Evolutionary conservation across 73 alveolate genomes (phyloP).

Genomic region (Paramecium biaurelia): DNA sequence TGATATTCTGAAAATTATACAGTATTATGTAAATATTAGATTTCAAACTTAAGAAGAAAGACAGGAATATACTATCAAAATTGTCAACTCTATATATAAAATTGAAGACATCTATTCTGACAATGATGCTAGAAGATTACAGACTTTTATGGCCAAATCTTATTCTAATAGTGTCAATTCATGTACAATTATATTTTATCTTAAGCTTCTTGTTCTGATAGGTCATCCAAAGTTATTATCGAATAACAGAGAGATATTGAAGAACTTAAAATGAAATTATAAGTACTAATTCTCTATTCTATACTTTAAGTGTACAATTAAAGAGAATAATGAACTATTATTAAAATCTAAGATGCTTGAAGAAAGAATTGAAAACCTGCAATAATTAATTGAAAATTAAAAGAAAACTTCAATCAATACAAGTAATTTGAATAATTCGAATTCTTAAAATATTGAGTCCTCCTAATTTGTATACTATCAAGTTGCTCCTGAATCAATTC

Average conservation of each 20-base stretch:
- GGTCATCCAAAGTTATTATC: neutral
- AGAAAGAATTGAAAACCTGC: neutral
- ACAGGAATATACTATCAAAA: neutral
- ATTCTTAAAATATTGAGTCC: neutral
- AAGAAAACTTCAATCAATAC: neutral
- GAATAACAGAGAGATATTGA: neutral
- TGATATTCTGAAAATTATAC: neutral
- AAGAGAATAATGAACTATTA: neutral
- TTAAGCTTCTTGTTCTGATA: neutral
- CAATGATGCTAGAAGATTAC: neutral
- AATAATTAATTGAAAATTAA: neutral
- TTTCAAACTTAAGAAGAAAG: neutral
- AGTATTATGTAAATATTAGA: neutral
- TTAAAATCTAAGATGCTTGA: neutral
- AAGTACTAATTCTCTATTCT: neutral
- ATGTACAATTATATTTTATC: neutral
- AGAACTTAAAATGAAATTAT: neutral
- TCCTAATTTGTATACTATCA: neutral
- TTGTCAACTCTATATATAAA: neutral
- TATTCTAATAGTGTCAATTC: neutral
- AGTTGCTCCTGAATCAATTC: neutral
- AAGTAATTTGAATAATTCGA: neutral
- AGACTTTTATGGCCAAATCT: neutral
- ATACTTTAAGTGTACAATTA: neutral
- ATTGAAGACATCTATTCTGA: neutral